These are phyloP conservation scores for Leccinum subtestaceum DNA, from an alignment of 768 basidiomycete genomes.

Conservation along the genomic window DNA sequence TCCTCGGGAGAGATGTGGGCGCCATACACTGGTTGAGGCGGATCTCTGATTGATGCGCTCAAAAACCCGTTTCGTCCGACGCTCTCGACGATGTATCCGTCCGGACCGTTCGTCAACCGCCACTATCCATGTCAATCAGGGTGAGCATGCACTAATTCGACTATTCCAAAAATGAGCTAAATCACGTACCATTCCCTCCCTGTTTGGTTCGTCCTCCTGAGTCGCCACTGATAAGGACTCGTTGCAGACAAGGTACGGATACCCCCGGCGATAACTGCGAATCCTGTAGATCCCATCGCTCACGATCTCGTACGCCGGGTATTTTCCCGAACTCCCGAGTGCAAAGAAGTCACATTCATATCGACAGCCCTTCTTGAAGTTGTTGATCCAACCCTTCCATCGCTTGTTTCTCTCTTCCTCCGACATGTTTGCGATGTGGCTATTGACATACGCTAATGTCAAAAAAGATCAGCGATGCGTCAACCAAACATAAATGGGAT, in stretches of 20 bases:
- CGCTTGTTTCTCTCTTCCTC: background rate
- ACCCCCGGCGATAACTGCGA: constrained; percentile 1
- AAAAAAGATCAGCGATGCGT: background rate
- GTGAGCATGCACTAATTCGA: background rate
- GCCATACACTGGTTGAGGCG: background rate
- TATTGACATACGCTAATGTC: constrained; percentile 1
- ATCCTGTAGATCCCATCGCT: constrained; percentile 1
- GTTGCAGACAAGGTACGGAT: background rate
- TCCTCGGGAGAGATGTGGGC: background rate
- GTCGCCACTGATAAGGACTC: background rate
- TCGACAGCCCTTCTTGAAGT: background rate
- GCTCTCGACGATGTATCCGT: constrained; percentile 2
- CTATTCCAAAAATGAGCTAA: background rate
- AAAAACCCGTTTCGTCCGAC: background rate
- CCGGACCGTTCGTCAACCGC: background rate
- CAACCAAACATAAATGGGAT: background rate
- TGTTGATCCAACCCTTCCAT: background rate
- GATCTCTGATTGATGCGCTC: background rate
- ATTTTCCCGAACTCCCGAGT: background rate
- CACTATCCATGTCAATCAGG: background rate
- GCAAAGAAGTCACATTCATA: constrained; percentile 1
- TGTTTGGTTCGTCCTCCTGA: background rate
- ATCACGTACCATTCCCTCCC: background rate
- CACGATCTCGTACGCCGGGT: constrained; percentile 4
- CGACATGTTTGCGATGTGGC: background rate